Evolutionary conservation across 768 basidiomycete species (phyloP), one percentile per base, ranked within the genome.

Genomic region (Daedaleopsis nitida): DNA sequence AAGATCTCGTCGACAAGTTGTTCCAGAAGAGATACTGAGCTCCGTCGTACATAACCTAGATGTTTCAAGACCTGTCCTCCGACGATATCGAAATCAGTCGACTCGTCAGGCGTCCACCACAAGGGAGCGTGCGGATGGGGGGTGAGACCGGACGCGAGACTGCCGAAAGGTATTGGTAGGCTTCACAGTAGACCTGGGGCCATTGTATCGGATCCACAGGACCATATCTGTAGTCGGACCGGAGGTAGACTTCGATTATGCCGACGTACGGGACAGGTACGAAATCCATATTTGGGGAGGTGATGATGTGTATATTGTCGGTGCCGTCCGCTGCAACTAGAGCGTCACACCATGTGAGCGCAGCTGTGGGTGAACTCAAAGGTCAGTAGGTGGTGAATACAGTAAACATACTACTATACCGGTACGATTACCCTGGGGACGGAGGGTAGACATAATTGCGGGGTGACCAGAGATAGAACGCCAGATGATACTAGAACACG

Each of bases 121-220:
- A 52, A 10, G 1, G 51, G 34, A 3, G 23, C 16, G 34, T 16
- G 32, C n/a, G 1, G 51, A 37, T 35, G 5, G n/a, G 17, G 34
- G 17, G 13, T 3, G 51, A n/a, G 9, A 52, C 51, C 16, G 51
- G 17, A 3, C 51, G 51, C 2, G 6, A 10, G 5, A 52, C 17
- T 2, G 51, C 23, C 14, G 24, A 2, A 5, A 51, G 21, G 49
- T 51, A 52, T 2, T 0, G 16, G 16, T 35, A 35, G 2, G 35
- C 14, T 5, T 19, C n/a, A 8, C 35, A 27, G 50, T 45, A 48
- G 5, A 60, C 3, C 35, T 60, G 59, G 4, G 59, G 59, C 52
- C 53, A 60, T 23, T 47, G 52, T n/a, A 55, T 38, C 5, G 59
- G 59, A n/a, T 60, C 59, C 5, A n/a, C 32, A 4, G 16, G 14